These are phyloP conservation scores for Tephrocybe rancida DNA, from an alignment of 768 basidiomycete species.

Conservation along the genomic window DNA sequence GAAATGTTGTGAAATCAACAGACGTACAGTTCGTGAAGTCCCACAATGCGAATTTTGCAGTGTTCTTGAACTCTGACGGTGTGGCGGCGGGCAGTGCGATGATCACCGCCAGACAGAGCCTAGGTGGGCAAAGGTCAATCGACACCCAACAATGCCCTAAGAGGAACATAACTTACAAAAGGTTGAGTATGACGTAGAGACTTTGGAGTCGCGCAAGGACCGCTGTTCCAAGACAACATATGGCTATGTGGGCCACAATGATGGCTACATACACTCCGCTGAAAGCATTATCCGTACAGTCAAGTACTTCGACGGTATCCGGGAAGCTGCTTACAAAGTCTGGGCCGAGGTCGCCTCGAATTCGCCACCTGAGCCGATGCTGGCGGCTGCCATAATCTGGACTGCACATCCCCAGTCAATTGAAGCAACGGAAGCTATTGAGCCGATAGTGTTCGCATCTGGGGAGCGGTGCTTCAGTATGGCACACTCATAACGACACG, in stretches of 20 bases:
- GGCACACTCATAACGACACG: neutral
- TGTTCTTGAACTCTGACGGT: slow-evolving; percentile 60
- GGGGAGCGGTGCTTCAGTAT: slow-evolving; percentile 31
- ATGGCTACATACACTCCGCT: slow-evolving; percentile 74
- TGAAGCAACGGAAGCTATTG: slow-evolving; percentile 48
- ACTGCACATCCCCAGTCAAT: slow-evolving; percentile 66
- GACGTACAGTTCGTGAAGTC: slow-evolving; percentile 27
- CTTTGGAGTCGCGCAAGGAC: slow-evolving; percentile 72
- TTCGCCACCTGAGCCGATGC: slow-evolving; percentile 35
- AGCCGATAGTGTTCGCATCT: slow-evolving; percentile 51
- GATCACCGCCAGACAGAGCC: slow-evolving; percentile 65
- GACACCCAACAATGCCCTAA: neutral
- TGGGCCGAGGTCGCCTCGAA: slow-evolving; percentile 34
- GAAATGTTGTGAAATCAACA: neutral
- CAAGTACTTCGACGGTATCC: neutral
- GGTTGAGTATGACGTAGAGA: slow-evolving; percentile 68
- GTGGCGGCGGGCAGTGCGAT: slow-evolving; percentile 69
- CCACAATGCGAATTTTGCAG: slow-evolving; percentile 41
- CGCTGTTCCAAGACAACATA: slow-evolving; percentile 72
- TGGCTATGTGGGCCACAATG: slow-evolving; percentile 60
- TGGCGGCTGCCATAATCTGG: slow-evolving; percentile 54
- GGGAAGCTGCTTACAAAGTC: slow-evolving; percentile 26
- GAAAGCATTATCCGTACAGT: neutral
- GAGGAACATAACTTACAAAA: slow-evolving; percentile 50
- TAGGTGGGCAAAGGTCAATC: slow-evolving; percentile 21